phyloP scores from a whole-genome alignment of 225 moss, liverwort and hornwort genomes.

The Sphagnum tenellum region DNA sequence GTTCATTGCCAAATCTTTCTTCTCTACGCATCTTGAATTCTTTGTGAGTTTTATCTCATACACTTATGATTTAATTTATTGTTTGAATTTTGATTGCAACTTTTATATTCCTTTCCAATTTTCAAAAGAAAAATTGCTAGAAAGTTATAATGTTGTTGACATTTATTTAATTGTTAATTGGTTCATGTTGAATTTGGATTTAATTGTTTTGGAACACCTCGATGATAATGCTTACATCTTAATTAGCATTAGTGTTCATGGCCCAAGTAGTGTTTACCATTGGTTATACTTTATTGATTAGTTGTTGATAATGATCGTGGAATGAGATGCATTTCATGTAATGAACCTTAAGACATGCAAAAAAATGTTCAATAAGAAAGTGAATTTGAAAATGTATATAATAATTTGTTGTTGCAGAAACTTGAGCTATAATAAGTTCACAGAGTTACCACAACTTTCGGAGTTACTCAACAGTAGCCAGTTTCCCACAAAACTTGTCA shows the following conservation, averaged over 20 bases:
- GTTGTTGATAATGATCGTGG: constrained; percentile 9
- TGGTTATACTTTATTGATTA: not conserved
- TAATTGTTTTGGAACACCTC: too few species aligned
- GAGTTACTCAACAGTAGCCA: constrained; percentile 3
- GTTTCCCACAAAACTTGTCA: constrained; percentile 13
- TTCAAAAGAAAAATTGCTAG: not conserved
- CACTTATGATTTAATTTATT: not conserved
- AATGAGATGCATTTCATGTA: constrained; percentile 3
- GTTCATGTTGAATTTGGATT: too few species aligned
- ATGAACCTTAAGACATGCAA: too few species aligned
- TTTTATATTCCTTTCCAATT: constrained; percentile 3
- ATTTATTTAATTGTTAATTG: too few species aligned
- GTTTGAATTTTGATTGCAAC: not conserved
- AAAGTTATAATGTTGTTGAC: not conserved
- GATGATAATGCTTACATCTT: too few species aligned
- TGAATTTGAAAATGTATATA: constrained; percentile 9
- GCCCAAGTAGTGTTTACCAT: not conserved
- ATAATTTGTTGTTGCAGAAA: constrained; percentile 17
- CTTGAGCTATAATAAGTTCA: constrained; percentile 15
- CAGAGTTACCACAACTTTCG: constrained; percentile 11
- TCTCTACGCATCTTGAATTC: constrained; percentile 6
- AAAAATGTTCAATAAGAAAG: not conserved
- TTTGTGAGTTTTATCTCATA: constrained; percentile 11
- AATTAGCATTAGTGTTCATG: constrained; percentile 7
- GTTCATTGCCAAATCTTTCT: constrained; percentile 13